Evolutionary conservation across 441 rosid genomes (phyloP).

Genomic region (Eutrema salsugineum): DNA sequence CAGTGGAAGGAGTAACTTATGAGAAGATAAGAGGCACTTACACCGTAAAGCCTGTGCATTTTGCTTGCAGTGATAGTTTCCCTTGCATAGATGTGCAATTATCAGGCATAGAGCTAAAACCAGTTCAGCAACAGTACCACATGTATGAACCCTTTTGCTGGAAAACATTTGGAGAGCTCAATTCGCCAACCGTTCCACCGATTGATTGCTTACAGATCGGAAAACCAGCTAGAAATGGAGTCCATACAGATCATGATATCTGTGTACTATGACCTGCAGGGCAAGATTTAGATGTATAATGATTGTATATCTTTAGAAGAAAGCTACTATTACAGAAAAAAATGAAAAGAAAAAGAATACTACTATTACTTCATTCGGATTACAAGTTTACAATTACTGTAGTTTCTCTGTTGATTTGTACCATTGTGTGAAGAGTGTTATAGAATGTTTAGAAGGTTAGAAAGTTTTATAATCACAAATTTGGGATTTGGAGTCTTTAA

Average conservation of each 20-base stretch:
- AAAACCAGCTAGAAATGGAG: slow-evolving; percentile 58
- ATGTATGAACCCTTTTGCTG: slow-evolving; percentile 70
- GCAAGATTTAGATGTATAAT: slow-evolving; percentile 15
- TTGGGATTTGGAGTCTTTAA: too few species aligned
- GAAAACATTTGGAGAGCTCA: slow-evolving; percentile 74
- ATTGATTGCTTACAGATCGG: slow-evolving; percentile 65
- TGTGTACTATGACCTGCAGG: slow-evolving; percentile 46
- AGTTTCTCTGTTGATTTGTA: too few species aligned
- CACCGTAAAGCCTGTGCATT: slow-evolving; percentile 74
- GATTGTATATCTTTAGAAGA: background rate
- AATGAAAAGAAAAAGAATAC: too few species aligned
- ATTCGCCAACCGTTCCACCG: slow-evolving; percentile 67
- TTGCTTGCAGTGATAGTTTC: slow-evolving; percentile 81
- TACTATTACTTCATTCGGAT: too few species aligned
- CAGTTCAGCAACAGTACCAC: slow-evolving; percentile 51
- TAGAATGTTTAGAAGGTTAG: too few species aligned
- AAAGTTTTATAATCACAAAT: too few species aligned
- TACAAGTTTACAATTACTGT: too few species aligned
- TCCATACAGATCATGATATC: slow-evolving; percentile 47
- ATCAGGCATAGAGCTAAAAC: slow-evolving; percentile 54
- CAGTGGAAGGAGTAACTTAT: slow-evolving; percentile 73
- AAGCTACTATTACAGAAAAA: too few species aligned
- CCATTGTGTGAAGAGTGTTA: too few species aligned
- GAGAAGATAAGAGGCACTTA: slow-evolving; percentile 79
- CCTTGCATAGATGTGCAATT: slow-evolving; percentile 73